These are phyloP conservation scores for Trebouxia sp. DNA, from an alignment of 139 green algal genomes.

Conservation along the genomic window DNA sequence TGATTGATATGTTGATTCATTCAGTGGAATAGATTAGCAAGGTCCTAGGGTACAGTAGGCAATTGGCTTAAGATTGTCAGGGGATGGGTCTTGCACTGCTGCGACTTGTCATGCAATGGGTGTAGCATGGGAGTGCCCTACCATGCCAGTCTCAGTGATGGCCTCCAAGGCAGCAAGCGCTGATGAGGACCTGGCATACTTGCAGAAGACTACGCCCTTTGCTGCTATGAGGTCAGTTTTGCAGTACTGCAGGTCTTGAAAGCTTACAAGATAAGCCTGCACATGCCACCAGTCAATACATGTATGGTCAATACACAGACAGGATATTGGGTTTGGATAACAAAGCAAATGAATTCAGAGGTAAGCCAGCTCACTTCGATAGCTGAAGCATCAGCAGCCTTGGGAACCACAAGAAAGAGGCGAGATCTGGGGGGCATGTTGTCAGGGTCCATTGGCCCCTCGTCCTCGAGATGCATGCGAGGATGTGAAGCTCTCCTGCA, in stretches of 20 bases:
- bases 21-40: no score
- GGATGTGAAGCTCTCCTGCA: constrained; percentile 9
- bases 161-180: constrained; percentile 78
- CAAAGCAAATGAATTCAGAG: background rate
- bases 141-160: constrained; percentile 54
- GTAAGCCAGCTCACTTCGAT: constrained; percentile 63
- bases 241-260: constrained; percentile 86
- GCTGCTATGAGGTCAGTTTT: constrained; percentile 87
- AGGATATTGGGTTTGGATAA: no score
- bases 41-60: no score
- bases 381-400: constrained; percentile 67
- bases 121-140: constrained; percentile 26
- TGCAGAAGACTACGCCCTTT: constrained; percentile 90
- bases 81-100: no score
- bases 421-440: constrained; percentile 82
- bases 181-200: constrained; percentile 79
- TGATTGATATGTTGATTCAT: no score
- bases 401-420: constrained; percentile 91
- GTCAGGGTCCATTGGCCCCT: constrained; percentile 78
- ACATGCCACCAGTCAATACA: background rate
- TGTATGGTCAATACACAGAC: background rate
- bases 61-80: no score
- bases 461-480: constrained; percentile 40
- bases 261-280: constrained; percentile 66
- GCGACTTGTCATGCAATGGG: no score